A percentile compares a stretch with the other conserved stretches of the same genome.
phyloP scores from a whole-genome alignment of 2,329 filamentous ascomycete genomes.

The Bertia moriformis region DNA sequence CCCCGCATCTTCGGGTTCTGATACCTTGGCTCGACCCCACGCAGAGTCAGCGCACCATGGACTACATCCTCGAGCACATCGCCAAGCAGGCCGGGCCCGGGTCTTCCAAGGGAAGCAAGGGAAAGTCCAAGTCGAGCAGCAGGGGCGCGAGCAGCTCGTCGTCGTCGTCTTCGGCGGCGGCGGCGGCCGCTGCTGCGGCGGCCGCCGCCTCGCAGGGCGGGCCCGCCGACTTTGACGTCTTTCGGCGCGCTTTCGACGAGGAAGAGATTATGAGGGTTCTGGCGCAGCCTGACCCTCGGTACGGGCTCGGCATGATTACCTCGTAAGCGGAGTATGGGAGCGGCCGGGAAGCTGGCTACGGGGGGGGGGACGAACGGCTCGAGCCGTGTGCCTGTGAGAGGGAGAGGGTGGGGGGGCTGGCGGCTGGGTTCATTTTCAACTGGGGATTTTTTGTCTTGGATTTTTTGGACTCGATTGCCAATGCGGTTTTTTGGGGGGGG shows the following conservation, averaged over 20 bases:
- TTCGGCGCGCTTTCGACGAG: conserved; percentile 33
- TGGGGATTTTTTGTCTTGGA: no score
- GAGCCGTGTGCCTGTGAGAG: no score
- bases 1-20: no score
- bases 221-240: conserved; percentile 34
- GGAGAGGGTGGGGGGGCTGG: no score
- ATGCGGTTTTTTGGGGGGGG: no score
- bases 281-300: conserved; percentile 36
- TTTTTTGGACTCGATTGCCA: no score
- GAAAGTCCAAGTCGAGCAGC: conserved; percentile 5
- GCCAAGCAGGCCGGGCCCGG: conserved; percentile 29
- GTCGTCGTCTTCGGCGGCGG: conserved; percentile 11
- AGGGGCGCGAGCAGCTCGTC: conserved; percentile 8
- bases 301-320: conserved; percentile 36
- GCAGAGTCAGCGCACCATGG: conserved; percentile 31
- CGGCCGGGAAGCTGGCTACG: no score
- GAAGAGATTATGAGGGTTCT: conserved; percentile 33
- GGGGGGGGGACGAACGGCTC: no score
- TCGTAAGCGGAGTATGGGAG: no score
- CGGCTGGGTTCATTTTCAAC: no score
- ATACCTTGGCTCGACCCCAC: no score
- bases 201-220: conserved; percentile 3
- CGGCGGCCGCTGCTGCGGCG: conserved; percentile 12
- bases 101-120: no score
- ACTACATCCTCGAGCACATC: conserved; percentile 37